phyloP scores from a whole-genome alignment of 2,329 filamentous ascomycete species.

The Colletotrichum orbiculare region DNA sequence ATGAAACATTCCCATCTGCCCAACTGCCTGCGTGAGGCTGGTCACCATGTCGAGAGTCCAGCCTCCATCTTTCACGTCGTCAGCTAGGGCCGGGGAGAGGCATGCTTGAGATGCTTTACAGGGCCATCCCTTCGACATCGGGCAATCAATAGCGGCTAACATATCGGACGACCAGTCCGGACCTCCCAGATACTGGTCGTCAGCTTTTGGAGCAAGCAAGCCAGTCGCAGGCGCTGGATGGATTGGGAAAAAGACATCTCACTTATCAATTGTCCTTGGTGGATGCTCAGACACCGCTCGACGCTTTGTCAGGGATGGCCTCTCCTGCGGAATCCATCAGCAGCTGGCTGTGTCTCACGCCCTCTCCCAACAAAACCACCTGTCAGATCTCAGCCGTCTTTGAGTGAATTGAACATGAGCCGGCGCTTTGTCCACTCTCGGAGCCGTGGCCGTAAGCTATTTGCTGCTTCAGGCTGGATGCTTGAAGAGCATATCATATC shows the following conservation, averaged over 20 bases:
- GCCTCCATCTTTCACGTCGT: conserved; percentile 11
- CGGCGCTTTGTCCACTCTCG: neutral
- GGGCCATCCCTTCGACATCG: conserved; percentile 29
- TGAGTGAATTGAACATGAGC: neutral
- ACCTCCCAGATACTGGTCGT: conserved; percentile 7
- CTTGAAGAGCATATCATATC: neutral
- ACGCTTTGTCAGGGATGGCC: conserved; percentile 21
- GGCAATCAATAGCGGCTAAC: conserved; percentile 29
- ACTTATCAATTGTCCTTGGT: conserved; percentile 26
- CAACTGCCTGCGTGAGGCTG: conserved; percentile 29
- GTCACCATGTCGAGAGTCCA: conserved; percentile 9
- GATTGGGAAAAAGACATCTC: conserved; percentile 17
- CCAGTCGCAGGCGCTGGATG: conserved; percentile 3
- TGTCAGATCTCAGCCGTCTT: conserved; percentile 31
- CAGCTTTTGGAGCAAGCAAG: neutral
- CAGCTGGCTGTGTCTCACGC: conserved; percentile 7
- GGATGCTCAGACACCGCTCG: conserved; percentile 26
- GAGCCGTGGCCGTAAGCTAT: neutral
- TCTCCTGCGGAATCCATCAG: conserved; percentile 1
- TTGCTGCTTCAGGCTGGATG: neutral
- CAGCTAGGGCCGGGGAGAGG: conserved; percentile 10
- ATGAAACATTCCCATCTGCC: conserved; percentile 35
- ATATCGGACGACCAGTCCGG: conserved; percentile 28
- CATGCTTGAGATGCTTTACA: conserved; percentile 11
- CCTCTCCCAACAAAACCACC: conserved; percentile 17